These are phyloP conservation scores for Rhexocercosporidium sp. DNA, from an alignment of 2,329 filamentous ascomycete genomes.

Conservation along the genomic window DNA sequence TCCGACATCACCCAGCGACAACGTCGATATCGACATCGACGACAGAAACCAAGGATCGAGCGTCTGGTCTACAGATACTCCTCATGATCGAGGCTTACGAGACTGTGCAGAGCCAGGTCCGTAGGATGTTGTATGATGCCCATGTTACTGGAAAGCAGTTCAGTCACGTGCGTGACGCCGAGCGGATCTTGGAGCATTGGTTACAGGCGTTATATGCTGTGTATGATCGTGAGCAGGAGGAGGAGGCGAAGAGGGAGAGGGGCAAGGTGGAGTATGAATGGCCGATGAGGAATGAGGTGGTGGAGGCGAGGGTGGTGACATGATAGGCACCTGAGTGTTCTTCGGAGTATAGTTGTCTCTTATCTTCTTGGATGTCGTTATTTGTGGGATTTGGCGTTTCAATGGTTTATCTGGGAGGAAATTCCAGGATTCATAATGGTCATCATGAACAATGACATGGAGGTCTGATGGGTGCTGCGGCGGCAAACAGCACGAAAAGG, in stretches of 20 bases:
- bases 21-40: background rate
- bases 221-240: slow-evolving; percentile 34
- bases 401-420: background rate
- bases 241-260: background rate
- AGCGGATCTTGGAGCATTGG: slow-evolving; percentile 38
- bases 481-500: background rate
- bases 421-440: background rate
- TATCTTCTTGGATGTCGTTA: background rate
- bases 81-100: slow-evolving; percentile 43
- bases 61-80: slow-evolving; percentile 38
- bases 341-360: background rate
- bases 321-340: background rate
- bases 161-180: slow-evolving; percentile 28
- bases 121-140: slow-evolving; percentile 26
- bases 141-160: slow-evolving; percentile 19
- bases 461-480: background rate
- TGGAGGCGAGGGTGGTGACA: background rate
- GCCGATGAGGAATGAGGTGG: background rate
- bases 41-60: slow-evolving; percentile 23
- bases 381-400: background rate
- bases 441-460: too few relatives aligned
- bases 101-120: slow-evolving; percentile 32
- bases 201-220: slow-evolving; percentile 38
- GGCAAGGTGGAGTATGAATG: background rate
- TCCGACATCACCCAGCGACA: slow-evolving; percentile 21